Conservation (phyloP, 306 rosid species). For the Crataegus laevigata region DNA sequence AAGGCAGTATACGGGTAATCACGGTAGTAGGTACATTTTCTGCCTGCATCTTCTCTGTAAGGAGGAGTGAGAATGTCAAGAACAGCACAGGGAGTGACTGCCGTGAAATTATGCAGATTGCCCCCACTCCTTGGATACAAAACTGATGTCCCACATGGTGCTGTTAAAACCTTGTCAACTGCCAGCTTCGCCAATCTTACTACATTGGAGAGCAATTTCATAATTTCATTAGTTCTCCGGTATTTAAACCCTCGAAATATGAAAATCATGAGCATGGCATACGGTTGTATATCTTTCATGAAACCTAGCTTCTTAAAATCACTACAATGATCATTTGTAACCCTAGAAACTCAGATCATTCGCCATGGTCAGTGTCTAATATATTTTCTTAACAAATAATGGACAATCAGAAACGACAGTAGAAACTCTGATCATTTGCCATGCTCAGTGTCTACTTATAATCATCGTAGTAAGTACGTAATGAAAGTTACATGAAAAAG, state of each 20-base stretch:
- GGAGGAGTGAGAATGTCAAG: slow-evolving; percentile 86
- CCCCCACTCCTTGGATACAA: slow-evolving; percentile 78
- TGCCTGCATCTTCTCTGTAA: slow-evolving; percentile 67
- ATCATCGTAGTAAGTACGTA: background rate
- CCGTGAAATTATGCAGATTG: slow-evolving; percentile 84
- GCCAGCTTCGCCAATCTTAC: slow-evolving; percentile 77
- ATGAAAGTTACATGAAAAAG: slow-evolving; percentile 10
- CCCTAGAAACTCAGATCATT: background rate
- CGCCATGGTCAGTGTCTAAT: background rate
- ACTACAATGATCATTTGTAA: background rate
- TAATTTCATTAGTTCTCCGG: background rate
- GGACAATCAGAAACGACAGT: background rate
- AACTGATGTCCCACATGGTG: slow-evolving; percentile 66
- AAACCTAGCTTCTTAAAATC: background rate
- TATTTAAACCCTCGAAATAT: background rate
- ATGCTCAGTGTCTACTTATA: background rate
- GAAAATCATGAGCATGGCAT: background rate
- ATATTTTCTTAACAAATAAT: background rate
- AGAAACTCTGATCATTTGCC: background rate
- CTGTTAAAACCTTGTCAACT: slow-evolving; percentile 61
- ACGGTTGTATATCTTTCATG: background rate
- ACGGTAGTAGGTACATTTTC: slow-evolving; percentile 75
- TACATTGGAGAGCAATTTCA: slow-evolving; percentile 12
- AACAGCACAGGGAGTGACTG: slow-evolving; percentile 80
- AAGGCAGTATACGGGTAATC: slow-evolving; percentile 71